Base-by-base conservation (phyloP, 257 asterid genomes). In the Henckelia pumila region DNA sequence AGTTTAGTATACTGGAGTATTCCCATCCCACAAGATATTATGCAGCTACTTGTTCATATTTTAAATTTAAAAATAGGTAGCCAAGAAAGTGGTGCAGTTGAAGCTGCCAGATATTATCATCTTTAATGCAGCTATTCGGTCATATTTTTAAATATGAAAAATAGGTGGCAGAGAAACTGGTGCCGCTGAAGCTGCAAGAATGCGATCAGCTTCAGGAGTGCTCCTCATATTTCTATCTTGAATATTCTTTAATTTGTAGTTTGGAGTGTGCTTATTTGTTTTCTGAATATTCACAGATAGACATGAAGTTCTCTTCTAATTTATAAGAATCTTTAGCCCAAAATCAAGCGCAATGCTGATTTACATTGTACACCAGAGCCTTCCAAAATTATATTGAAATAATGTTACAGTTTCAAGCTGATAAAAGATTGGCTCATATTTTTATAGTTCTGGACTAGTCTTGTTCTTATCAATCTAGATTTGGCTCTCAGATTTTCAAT, bases 151-250 rank as follows among this genome's bases (percentile, higher is more conserved):
- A 35, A 25, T 40, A 24, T 8, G 6, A 40, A 23, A 63, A 20
- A 21, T 47, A 26, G 6, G 26, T 69, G 0, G 19, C 47, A 11
- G 11, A 5, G 63, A 55, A 47, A 53, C 17, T 60, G 16, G 20
- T 47, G 47, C 68, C 28, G 71, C 67, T 62, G 61, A 19, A 49
- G 64, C 50, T 66, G 56, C 70, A 21, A 40, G 32, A 60, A 60
- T 61, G 22, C 47, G 35, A 35, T 71, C 17, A 53, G 26, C 53
- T 61, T 58, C 8, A 44, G 24, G 20, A 49, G 56, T 61, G 19
- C 7, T 56, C 62, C 53, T 8, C 25, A 8, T 24, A 16, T 17
- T 7, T 59, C 50, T 30, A 53, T 30, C 47, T 49, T 28, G n/a
- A 13, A 13, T 57, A 10, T 67, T 58, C 24, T n/a, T 76, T 22